Percentiles rank a stretch among this genome's conserved stretches.
These are phyloP conservation scores for Albizia julibrissin DNA, from an alignment of 306 rosid species.

Conservation along the genomic window DNA sequence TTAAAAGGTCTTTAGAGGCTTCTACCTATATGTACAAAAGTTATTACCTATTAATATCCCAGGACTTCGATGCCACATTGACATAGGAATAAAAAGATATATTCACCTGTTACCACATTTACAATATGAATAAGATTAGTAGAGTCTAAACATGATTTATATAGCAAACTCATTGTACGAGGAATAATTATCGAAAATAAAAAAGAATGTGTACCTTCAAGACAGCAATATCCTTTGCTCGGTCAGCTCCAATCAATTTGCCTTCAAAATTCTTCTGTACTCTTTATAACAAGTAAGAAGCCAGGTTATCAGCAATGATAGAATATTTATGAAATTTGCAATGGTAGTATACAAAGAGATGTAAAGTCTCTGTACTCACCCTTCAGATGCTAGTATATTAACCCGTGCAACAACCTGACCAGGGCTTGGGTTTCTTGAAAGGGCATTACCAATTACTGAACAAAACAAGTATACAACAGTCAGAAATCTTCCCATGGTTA, in stretches of 20 bases:
- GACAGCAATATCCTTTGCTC: constrained; percentile 96
- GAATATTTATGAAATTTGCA: background rate
- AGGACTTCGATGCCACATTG: constrained; percentile 1
- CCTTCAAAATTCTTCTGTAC: constrained; percentile 92
- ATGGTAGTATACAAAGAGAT: constrained; percentile 10
- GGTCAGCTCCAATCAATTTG: constrained; percentile 88
- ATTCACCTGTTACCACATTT: constrained; percentile 19
- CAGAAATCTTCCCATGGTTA: constrained; percentile 20
- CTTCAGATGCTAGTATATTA: constrained; percentile 78
- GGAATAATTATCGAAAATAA: constrained; percentile 24
- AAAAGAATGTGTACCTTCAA: constrained; percentile 55
- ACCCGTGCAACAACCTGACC: constrained; percentile 95
- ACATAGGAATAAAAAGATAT: background rate
- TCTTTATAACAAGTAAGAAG: constrained; percentile 42
- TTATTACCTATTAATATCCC: constrained; percentile 18
- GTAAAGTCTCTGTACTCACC: constrained; percentile 54
- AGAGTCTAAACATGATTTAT: constrained; percentile 20
- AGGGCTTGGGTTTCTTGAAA: constrained; percentile 74
- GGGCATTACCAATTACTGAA: constrained; percentile 91
- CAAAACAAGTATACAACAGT: constrained; percentile 35
- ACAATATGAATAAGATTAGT: constrained; percentile 4
- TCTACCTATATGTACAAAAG: constrained; percentile 63
- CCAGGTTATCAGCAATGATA: constrained; percentile 31
- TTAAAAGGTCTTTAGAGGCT: constrained; percentile 73
- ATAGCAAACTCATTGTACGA: constrained; percentile 6